Conservation (phyloP, 1,139 yeast genomes). For the Candida sp. region DNA sequence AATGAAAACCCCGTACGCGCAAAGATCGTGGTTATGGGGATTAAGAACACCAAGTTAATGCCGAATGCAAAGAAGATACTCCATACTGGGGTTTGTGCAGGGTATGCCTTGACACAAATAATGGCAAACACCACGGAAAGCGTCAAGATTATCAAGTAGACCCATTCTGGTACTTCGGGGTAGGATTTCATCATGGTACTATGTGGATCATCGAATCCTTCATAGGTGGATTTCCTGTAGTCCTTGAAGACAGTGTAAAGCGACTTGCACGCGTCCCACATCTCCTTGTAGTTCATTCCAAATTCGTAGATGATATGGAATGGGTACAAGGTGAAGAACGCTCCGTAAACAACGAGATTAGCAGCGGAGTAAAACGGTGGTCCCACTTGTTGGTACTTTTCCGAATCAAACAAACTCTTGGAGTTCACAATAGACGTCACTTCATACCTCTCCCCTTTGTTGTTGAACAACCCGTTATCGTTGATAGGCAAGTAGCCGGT, state of each 20-base stretch:
- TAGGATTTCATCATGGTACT: slow-evolving; percentile 58
- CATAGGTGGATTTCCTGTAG: slow-evolving; percentile 16
- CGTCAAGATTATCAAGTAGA: slow-evolving; percentile 51
- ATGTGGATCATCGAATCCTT: slow-evolving; percentile 52
- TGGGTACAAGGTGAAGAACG: slow-evolving; percentile 65
- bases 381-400: slow-evolving; percentile 47
- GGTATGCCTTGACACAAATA: slow-evolving; percentile 48
- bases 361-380: slow-evolving; percentile 49
- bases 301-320: slow-evolving; percentile 52
- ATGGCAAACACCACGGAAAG: slow-evolving; percentile 54
- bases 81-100: slow-evolving; percentile 60
- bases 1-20: slow-evolving; percentile 56
- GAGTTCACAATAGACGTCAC: slow-evolving; percentile 45
- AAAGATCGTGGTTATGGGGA: slow-evolving; percentile 52
- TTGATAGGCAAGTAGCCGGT: slow-evolving; percentile 59
- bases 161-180: slow-evolving; percentile 68
- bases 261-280: slow-evolving; percentile 16
- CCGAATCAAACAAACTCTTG: slow-evolving; percentile 34
- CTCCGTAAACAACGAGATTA: slow-evolving; percentile 54
- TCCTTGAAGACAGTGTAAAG: slow-evolving; percentile 12
- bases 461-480: slow-evolving; percentile 45
- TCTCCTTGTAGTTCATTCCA: slow-evolving; percentile 29
- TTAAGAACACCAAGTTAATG: slow-evolving; percentile 56
- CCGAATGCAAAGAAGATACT: slow-evolving; percentile 60
- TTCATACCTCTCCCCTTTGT: slow-evolving; percentile 46